Percentiles rank a stretch among this genome's conserved stretches.
Conservation (phyloP, 257 asterid genomes). For the Solanum ahanhuiri region DNA sequence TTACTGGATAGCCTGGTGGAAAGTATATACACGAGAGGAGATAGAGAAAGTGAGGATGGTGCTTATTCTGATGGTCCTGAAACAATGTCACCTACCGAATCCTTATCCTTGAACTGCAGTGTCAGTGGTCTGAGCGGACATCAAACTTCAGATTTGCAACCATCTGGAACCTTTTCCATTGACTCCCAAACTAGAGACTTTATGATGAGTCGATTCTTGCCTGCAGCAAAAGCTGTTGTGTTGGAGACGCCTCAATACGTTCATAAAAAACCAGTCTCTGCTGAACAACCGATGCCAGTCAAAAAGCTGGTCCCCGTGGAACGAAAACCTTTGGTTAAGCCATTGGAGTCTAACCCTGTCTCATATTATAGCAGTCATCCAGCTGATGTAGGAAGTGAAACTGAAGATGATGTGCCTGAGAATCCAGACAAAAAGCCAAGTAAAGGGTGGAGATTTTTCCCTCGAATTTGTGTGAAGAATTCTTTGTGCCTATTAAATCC, state of each 20-base stretch:
- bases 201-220: constrained; percentile 84
- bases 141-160: constrained; percentile 34
- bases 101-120: constrained; percentile 50
- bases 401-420: constrained; percentile 22
- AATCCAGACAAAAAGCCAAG: constrained; percentile 45
- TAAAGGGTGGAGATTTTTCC: constrained; percentile 71
- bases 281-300: constrained; percentile 35
- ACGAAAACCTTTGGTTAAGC: constrained; percentile 41
- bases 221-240: constrained; percentile 84
- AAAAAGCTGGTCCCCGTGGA: constrained; percentile 43
- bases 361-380: constrained; percentile 20
- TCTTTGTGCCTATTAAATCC: constrained; percentile 66
- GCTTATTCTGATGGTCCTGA: constrained; percentile 52
- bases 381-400: constrained; percentile 49
- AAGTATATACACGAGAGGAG: constrained; percentile 46
- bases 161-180: constrained; percentile 42
- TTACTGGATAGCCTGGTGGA: constrained; percentile 61
- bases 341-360: constrained; percentile 18
- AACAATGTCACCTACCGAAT: constrained; percentile 38
- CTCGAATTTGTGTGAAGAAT: constrained; percentile 71
- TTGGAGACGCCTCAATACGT: constrained; percentile 54
- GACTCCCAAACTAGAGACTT: constrained; percentile 66
- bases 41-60: constrained; percentile 38
- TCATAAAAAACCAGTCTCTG: constrained; percentile 30
- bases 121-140: constrained; percentile 59